A percentile compares a stretch with the other conserved stretches of the same genome.
Evolutionary conservation across 345 rosid species (phyloP).

Genomic region (Syzygium oleosum): DNA sequence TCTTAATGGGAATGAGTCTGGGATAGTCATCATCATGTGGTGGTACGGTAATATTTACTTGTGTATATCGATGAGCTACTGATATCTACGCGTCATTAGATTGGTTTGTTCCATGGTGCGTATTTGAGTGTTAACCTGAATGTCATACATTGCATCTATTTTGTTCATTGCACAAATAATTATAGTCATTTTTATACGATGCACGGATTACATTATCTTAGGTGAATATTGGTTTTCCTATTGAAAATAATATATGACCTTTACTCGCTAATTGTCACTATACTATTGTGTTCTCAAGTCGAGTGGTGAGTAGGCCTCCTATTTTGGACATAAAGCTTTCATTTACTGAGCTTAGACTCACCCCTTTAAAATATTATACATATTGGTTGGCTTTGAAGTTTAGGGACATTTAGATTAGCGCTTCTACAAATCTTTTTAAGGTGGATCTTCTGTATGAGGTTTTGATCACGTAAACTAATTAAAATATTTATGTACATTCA

Average conservation of each 20-base stretch:
- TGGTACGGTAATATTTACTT: not conserved
- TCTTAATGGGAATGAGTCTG: not conserved
- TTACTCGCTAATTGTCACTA: not conserved
- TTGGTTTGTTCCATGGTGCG: not conserved
- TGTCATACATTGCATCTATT: not conserved
- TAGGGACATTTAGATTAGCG: not conserved
- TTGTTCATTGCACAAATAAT: not conserved
- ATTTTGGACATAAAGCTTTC: not conserved
- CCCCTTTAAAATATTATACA: not conserved
- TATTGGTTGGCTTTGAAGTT: too few species aligned
- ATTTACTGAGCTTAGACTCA: not conserved
- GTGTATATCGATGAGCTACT: not conserved
- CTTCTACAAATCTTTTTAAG: not conserved
- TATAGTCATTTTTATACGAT: not conserved
- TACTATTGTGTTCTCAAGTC: not conserved
- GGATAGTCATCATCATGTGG: too few species aligned
- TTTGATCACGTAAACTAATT: not conserved
- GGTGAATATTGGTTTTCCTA: not conserved
- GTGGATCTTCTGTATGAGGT: not conserved
- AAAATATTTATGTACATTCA: not conserved
- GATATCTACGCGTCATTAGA: not conserved
- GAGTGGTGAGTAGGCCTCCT: not conserved
- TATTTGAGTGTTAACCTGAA: too few species aligned
- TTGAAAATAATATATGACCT: not conserved
- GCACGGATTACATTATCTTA: not conserved